phyloP scores from a whole-genome alignment of 495 filamentous ascomycete species.

The Aspergillus avenaceus region DNA sequence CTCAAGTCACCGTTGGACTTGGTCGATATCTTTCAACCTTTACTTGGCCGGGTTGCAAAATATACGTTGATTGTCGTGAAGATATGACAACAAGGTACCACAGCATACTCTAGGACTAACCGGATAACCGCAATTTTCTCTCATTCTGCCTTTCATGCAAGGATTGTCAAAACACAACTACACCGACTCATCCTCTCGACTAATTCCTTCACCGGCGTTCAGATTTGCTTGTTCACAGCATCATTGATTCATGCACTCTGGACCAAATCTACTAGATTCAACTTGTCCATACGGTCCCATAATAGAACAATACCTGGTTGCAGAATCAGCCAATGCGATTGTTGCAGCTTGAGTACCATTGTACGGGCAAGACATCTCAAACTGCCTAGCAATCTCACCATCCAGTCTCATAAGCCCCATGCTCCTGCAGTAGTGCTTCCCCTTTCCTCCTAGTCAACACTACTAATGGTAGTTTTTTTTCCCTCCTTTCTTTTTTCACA shows the following conservation, averaged over 20 bases:
- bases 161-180: conserved; percentile 42
- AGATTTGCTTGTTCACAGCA: conserved; percentile 37
- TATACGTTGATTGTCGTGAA: too few relatives aligned
- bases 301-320: conserved; percentile 45
- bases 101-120: too few relatives aligned
- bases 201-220: conserved; percentile 43
- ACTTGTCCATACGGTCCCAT: conserved; percentile 39
- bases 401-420: conserved; percentile 36
- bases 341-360: conserved; percentile 49
- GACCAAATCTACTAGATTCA: conserved; percentile 44
- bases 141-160: conserved; percentile 35
- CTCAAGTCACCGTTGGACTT: too few relatives aligned
- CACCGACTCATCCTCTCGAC: conserved; percentile 30
- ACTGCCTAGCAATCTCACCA: conserved; percentile 31
- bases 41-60: too few relatives aligned
- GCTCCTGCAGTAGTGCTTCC: conserved; percentile 31
- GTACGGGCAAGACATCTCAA: conserved; percentile 25
- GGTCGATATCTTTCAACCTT: too few relatives aligned
- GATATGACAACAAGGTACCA: too few relatives aligned
- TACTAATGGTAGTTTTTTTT: too few relatives aligned
- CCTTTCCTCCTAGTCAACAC: conserved; percentile 31
- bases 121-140: conserved; percentile 36
- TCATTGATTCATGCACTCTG: conserved; percentile 40
- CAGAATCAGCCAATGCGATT: conserved; percentile 36
- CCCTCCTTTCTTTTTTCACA: conserved; percentile 37